phyloP scores from a whole-genome alignment of 179 eudicot genomes.

The Silene noctiflora region DNA sequence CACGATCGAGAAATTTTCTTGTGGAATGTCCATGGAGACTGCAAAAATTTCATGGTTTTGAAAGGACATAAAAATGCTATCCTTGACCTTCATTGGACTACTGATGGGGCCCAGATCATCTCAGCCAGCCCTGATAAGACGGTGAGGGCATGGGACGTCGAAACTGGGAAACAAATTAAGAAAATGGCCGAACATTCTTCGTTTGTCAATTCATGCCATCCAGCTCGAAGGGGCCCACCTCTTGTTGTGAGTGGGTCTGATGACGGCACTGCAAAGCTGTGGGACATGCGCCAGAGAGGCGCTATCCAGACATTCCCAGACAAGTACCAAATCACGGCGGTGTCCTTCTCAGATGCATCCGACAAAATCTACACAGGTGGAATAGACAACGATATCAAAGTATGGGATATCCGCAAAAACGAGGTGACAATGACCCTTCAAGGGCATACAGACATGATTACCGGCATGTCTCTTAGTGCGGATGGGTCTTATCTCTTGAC shows the following conservation, averaged over 20 bases:
- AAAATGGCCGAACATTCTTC: constrained; percentile 91
- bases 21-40: constrained; percentile 89
- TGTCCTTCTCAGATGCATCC: constrained; percentile 88
- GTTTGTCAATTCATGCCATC: constrained; percentile 86
- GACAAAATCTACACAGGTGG: constrained; percentile 93
- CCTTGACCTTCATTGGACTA: constrained; percentile 90
- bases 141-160: constrained; percentile 93
- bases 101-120: constrained; percentile 78
- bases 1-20: constrained; percentile 93
- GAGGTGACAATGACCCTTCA: constrained; percentile 90
- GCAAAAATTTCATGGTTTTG: constrained; percentile 93
- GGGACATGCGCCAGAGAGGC: constrained; percentile 98
- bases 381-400: constrained; percentile 79
- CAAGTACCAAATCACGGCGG: constrained; percentile 92
- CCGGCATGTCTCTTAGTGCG: constrained; percentile 90
- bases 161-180: constrained; percentile 87
- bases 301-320: constrained; percentile 96
- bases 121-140: constrained; percentile 96
- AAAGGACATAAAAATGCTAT: constrained; percentile 97
- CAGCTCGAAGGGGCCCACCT: constrained; percentile 93
- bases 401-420: constrained; percentile 91
- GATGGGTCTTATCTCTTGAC: constrained; percentile 95
- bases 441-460: constrained; percentile 92
- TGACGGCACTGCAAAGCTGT: constrained; percentile 94
- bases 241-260: constrained; percentile 95